Base-by-base conservation (phyloP, 176 grass and related monocot species). In the Zizania latifolia region DNA sequence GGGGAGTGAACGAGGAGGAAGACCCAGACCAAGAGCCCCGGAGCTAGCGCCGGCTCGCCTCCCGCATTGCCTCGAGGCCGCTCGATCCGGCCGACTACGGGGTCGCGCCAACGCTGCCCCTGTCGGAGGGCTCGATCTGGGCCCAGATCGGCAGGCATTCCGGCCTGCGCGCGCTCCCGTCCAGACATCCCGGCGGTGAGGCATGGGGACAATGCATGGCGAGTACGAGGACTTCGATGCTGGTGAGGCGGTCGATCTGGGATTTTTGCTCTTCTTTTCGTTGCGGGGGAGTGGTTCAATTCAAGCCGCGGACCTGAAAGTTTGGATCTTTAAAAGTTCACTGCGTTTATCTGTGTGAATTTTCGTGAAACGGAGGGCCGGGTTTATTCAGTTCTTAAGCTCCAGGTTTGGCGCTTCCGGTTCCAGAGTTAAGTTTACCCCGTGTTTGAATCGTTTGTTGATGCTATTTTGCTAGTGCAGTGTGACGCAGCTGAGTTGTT, bases 211-310 rank as follows among this genome's bases (percentile, higher is more conserved):
- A 72, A 69, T 84, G 21, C 72, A 91, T 38, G 82, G 41, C 69
- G 83, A 89, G 41, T 79, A 78, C 33, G 87, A 87, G 14, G 83
- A 84, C 41, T 85, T 86, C 68, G 76, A 82, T 36, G 72, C 83
- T 70, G 92, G 92, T 95, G 76, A 89, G 86, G 22, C 80, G n/a
- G 58, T 77, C 79, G 86, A 88, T 94, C 88, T 72, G 77, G 40
- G 65, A 33, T 46, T 38, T 21, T 67, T 40, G 14, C 36, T 76
- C 62, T 48, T 13, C 41, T 61, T 21, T 65, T 48, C 50, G 38
- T 35, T 32, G 28, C 28, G 9, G 70, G 66, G 22, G 54, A 58
- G 64, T 57, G 75, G 21, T 58, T 56, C 24, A 31, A 74, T 70
- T 88, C 43, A 45, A 75, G 27, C 46, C 17, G 10, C 17, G 44